Evolutionary conservation across 192 early-diverging fungal genomes (phyloP).

Genomic region (Podila clonocystis): DNA sequence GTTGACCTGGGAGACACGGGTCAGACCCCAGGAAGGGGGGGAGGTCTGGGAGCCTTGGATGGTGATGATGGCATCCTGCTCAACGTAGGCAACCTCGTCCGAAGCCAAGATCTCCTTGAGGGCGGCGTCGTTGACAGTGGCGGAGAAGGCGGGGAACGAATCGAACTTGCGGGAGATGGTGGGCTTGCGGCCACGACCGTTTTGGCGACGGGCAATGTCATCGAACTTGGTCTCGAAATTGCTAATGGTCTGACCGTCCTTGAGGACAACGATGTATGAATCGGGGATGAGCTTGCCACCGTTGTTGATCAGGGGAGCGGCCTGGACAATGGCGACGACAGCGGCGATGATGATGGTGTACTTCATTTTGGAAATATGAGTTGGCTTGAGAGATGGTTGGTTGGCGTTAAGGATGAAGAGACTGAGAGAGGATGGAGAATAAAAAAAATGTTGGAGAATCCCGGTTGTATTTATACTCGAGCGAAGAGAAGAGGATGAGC

Average conservation of each 20-base stretch:
- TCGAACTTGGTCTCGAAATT: constrained; percentile 35
- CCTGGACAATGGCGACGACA: constrained; percentile 17
- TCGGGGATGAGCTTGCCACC: constrained; percentile 27
- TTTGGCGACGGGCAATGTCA: constrained; percentile 32
- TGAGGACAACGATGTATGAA: constrained; percentile 47
- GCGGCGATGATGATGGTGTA: constrained; percentile 35
- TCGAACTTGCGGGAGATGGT: constrained; percentile 30
- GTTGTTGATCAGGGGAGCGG: constrained; percentile 33
- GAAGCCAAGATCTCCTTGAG: constrained; percentile 32
- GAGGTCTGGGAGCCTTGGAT: constrained; percentile 66
- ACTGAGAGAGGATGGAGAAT: too few relatives aligned
- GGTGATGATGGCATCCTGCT: constrained; percentile 82
- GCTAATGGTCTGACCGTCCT: constrained; percentile 12
- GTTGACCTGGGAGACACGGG: constrained; percentile 51
- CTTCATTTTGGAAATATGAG: constrained; percentile 22
- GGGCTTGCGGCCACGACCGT: constrained; percentile 31
- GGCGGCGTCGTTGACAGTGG: constrained; percentile 27
- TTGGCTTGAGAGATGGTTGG: too few relatives aligned
- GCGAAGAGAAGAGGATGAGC: too few relatives aligned
- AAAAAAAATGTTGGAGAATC: too few relatives aligned
- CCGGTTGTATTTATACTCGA: too few relatives aligned
- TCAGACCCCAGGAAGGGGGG: constrained; percentile 82
- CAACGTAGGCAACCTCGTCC: constrained; percentile 77
- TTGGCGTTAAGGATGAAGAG: too few relatives aligned
- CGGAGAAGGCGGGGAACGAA: constrained; percentile 16